Percentiles rank a stretch among this genome's conserved stretches.
Conservation (phyloP, 352 stramenopile genomes). For the Paralagenidium karlingii region DNA sequence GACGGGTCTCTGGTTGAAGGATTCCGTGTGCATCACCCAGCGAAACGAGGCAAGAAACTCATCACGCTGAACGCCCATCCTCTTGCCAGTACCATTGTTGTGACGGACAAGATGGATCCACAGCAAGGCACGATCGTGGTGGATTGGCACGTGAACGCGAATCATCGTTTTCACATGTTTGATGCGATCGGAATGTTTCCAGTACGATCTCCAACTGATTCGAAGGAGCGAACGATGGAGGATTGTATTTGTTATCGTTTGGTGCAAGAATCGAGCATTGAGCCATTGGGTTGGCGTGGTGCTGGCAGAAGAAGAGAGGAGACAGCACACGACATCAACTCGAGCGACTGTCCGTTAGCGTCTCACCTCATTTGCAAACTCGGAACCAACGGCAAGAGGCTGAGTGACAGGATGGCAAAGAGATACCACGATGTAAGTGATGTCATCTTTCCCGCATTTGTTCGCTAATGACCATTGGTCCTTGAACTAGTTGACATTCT, state of each 20-base stretch:
- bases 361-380: too few relatives aligned
- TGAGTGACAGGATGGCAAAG: too few relatives aligned
- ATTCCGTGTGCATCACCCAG: too few relatives aligned
- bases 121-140: slow-evolving; percentile 40
- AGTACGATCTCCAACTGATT: slow-evolving; percentile 14
- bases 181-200: slow-evolving; percentile 54
- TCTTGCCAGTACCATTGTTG: slow-evolving; percentile 30
- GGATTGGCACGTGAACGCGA: slow-evolving; percentile 42
- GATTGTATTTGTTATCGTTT: slow-evolving; percentile 47
- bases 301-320: too few relatives aligned
- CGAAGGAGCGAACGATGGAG: slow-evolving; percentile 21
- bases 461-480: too few relatives aligned
- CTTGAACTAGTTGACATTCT: too few relatives aligned
- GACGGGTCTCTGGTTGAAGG: too few relatives aligned
- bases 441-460: too few relatives aligned
- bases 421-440: too few relatives aligned
- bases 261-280: slow-evolving; percentile 16
- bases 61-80: slow-evolving; percentile 32
- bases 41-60: slow-evolving; percentile 18
- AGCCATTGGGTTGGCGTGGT: slow-evolving; percentile 42
- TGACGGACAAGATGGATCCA: slow-evolving; percentile 23
- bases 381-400: too few relatives aligned
- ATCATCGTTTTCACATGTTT: slow-evolving; percentile 31
- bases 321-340: too few relatives aligned
- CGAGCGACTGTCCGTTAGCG: too few relatives aligned